A percentile compares a stretch with the other conserved stretches of the same genome.
Conservation (phyloP, 768 basidiomycete species). For the Russula sp. region DNA sequence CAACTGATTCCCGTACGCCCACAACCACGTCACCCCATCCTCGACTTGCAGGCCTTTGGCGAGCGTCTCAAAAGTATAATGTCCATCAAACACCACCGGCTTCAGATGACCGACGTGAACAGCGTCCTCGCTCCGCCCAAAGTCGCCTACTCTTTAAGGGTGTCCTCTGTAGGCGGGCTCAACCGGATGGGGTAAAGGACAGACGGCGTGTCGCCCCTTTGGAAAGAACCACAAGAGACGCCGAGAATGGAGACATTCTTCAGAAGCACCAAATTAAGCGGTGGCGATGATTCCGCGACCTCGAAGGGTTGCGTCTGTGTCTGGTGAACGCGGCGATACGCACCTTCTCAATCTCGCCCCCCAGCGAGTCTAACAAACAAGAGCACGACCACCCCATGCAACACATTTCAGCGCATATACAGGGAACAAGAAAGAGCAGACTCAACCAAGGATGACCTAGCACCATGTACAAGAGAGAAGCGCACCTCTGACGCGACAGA, state of each 20-base stretch:
- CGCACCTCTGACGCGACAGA: constrained; percentile 65
- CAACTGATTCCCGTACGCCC: constrained; percentile 46
- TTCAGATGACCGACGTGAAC: constrained; percentile 54
- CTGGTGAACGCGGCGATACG: neutral
- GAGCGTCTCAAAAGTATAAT: constrained; percentile 62
- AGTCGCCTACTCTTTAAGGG: constrained; percentile 51
- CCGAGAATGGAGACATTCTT: constrained; percentile 24
- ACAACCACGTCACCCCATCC: constrained; percentile 86
- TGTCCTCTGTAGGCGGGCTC: constrained; percentile 44
- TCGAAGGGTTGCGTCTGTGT: neutral
- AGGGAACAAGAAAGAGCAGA: constrained; percentile 12
- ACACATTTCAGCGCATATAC: constrained; percentile 88
- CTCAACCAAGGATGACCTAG: neutral
- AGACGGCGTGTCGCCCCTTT: neutral
- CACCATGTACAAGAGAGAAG: neutral
- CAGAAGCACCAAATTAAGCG: constrained; percentile 47
- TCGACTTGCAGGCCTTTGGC: constrained; percentile 69
- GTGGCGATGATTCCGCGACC: constrained; percentile 44
- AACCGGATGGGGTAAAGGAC: neutral
- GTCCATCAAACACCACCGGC: constrained; percentile 62
- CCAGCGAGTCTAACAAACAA: constrained; percentile 94
- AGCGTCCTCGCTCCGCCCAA: constrained; percentile 68
- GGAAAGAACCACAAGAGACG: constrained; percentile 1
- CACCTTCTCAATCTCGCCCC: constrained; percentile 80
- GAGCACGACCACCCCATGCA: constrained; percentile 85